Conservation (phyloP, 495 filamentous ascomycete species). For the Cercophora newfieldiana region DNA sequence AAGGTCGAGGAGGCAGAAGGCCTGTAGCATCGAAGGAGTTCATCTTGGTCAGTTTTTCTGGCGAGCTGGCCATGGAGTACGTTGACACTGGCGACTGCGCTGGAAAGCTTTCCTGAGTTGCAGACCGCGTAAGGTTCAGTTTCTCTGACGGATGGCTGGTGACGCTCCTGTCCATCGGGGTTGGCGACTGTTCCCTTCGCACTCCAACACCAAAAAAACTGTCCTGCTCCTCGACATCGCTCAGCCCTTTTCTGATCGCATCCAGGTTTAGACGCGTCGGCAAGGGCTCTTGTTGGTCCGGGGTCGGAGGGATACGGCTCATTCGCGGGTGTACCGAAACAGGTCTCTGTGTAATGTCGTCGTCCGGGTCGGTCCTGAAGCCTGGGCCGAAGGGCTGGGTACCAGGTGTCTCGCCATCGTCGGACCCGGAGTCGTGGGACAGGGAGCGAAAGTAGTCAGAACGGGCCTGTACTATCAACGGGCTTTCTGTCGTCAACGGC, state of each 20-base stretch:
- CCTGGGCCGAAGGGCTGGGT: slow-evolving; percentile 43
- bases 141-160: slow-evolving; percentile 5
- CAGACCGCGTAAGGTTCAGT: slow-evolving; percentile 13
- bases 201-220: slow-evolving; percentile 42
- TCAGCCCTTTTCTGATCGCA: slow-evolving; percentile 32
- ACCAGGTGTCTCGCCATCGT: slow-evolving; percentile 35
- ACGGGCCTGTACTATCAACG: slow-evolving; percentile 62
- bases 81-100: slow-evolving; percentile 26
- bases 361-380: slow-evolving; percentile 59
- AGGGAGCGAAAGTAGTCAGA: slow-evolving; percentile 72
- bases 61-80: slow-evolving; percentile 31
- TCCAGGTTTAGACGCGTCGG: slow-evolving; percentile 39
- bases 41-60: slow-evolving; percentile 41
- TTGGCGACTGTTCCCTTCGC: slow-evolving; percentile 47
- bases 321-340: slow-evolving; percentile 73
- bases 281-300: slow-evolving; percentile 49
- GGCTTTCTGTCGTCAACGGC: slow-evolving; percentile 74
- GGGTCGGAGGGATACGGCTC: slow-evolving; percentile 60
- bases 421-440: slow-evolving; percentile 47
- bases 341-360: slow-evolving; percentile 55
- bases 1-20: slow-evolving; percentile 45
- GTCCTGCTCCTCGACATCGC: slow-evolving; percentile 31
- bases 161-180: slow-evolving; percentile 29
- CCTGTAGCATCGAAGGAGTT: slow-evolving; percentile 41
- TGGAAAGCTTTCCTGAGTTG: slow-evolving; percentile 23